Evolutionary conservation across 345 rosid genomes (phyloP), one percentile per base, ranked within the genome.

Genomic region (Hirschfeldia incana): DNA sequence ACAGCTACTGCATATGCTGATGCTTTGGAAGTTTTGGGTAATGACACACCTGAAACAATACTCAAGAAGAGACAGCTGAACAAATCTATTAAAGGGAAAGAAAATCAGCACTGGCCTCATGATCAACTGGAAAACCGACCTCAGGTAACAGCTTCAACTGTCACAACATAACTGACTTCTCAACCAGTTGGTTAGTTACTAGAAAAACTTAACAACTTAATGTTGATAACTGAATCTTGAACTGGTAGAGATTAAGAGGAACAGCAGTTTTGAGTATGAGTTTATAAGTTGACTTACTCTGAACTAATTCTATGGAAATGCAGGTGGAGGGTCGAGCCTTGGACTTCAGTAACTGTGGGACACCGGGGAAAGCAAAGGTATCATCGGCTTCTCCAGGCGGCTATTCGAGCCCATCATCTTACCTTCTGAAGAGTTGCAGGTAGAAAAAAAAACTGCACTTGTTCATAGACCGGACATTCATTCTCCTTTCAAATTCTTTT

Each of bases 321-420:
- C 91, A 96, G 99, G 84, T 86, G 26, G 99, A 92, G 80, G 80
- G 97, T 15, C 97, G 99, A 0, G 73, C 81, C 7, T 93, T 96
- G 3, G 99, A 96, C 83, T 96, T 96, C 81, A 93, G 95, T 33
- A 97, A 96, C 64, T 96, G 99, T 27, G 97, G 84, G 72, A 91
- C 92, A 44, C 99, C 98, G 0, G 88, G 78, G 79, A 92, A 87
- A 80, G 85, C 81, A 61, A 84, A 37, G 36, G 94, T 86, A 66
- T 81, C 78, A 4, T 84, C 81, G 13, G 84, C 83, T 82, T 85
- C 87, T 77, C 86, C 90, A 1, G 86, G 86, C 0, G 77, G 75
- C 72, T 85, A 84, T 76, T 81, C 93, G 21, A 89, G 98, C 65
- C 94, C 94, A 9, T 89, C 94, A 46, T 85, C 98, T 42, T 89